Conservation (phyloP, 257 asterid species). For the Lantana camara region DNA sequence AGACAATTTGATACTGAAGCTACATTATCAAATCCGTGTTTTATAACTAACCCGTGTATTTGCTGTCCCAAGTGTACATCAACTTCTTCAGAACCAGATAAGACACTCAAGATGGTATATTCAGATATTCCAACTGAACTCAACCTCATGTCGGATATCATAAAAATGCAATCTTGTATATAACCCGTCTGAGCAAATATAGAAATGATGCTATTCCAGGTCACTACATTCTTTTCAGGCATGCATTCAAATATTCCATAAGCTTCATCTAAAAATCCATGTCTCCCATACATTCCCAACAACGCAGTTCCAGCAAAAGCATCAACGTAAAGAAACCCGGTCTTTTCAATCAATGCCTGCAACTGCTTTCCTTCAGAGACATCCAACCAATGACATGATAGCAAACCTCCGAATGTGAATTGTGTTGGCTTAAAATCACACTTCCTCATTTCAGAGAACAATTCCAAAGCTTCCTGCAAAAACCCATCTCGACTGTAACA, state of each 20-base stretch:
- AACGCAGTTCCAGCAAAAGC: slow-evolving; percentile 76
- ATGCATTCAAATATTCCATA: slow-evolving; percentile 53
- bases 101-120: slow-evolving; percentile 50
- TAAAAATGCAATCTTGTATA: slow-evolving; percentile 42
- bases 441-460: slow-evolving; percentile 61
- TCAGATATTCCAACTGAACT: slow-evolving; percentile 48
- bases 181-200: slow-evolving; percentile 56
- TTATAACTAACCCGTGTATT: slow-evolving; percentile 58
- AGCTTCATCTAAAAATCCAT: slow-evolving; percentile 59
- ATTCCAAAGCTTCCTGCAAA: slow-evolving; percentile 43
- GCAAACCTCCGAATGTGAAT: slow-evolving; percentile 59
- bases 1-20: slow-evolving; percentile 58
- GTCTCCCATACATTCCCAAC: slow-evolving; percentile 63
- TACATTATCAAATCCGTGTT: slow-evolving; percentile 49
- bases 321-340: slow-evolving; percentile 45
- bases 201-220: slow-evolving; percentile 67
- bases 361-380: slow-evolving; percentile 53
- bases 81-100: slow-evolving; percentile 45
- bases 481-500: slow-evolving; percentile 49
- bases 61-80: slow-evolving; percentile 51
- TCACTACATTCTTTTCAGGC: slow-evolving; percentile 67
- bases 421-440: slow-evolving; percentile 57
- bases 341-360: slow-evolving; percentile 63
- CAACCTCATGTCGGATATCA: slow-evolving; percentile 54
- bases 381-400: slow-evolving; percentile 52